Conservation (phyloP, 371 early-diverging fungal genomes). For the Mortierella polycephala region DNA sequence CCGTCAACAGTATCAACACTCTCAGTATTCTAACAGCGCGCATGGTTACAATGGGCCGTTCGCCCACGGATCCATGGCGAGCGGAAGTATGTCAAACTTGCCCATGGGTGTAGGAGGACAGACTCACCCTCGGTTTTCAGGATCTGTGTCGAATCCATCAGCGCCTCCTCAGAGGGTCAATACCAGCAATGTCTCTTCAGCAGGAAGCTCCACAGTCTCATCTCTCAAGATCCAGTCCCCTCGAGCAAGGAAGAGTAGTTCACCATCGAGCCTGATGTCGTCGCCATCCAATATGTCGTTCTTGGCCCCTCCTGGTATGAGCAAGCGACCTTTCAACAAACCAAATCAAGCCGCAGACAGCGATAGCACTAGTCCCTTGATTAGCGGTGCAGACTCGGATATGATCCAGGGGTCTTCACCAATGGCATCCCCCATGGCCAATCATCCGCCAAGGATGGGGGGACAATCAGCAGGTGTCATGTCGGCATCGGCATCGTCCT, state of each 20-base stretch:
- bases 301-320: constrained; percentile 24
- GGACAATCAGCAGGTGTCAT: neutral
- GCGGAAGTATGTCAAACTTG: constrained; percentile 2
- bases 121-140: constrained; percentile 4
- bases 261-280: constrained; percentile 49
- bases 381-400: constrained; percentile 3
- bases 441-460: constrained; percentile 11
- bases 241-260: constrained; percentile 48
- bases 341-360: neutral
- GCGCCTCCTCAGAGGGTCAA: constrained; percentile 12
- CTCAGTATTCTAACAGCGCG: constrained; percentile 2
- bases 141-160: neutral
- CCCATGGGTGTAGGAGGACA: constrained; percentile 1
- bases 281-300: constrained; percentile 52
- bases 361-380: constrained; percentile 3
- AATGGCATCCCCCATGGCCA: constrained; percentile 9
- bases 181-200: constrained; percentile 18
- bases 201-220: constrained; percentile 2
- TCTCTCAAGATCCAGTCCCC: constrained; percentile 23
- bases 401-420: constrained; percentile 5
- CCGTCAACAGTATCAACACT: constrained; percentile 9
- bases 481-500: constrained; percentile 10
- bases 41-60: constrained; percentile 15
- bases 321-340: constrained; percentile 17
- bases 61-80: neutral